Base-by-base conservation (phyloP, 495 filamentous ascomycete genomes). In the Apodospora peruviana region DNA sequence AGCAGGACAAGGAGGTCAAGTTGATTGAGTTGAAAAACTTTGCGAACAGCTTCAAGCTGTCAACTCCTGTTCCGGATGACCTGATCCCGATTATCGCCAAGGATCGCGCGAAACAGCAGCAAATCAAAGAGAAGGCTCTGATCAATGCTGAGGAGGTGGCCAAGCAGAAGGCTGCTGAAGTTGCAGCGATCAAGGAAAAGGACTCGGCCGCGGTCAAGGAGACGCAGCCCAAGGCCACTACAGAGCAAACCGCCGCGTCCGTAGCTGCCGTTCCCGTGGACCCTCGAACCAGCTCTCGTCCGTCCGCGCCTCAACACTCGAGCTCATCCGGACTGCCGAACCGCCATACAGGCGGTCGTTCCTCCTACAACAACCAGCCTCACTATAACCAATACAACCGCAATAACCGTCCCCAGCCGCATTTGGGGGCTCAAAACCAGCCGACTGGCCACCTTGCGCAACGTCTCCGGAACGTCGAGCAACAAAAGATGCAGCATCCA, bases 1-100 rank as follows among this genome's bases (percentile, higher is more conserved):
- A 85, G 50, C 82, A 84, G 21, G 88, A 96, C 55, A 93, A 94
- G 60, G 86, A 87, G 50, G 77, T 90, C 54, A 96, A 94, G 70
- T 64, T 99, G 46, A 91, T 86, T 49, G 93, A 99, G 60, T 70
- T 99, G 48, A 91, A 90, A 78, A 95, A 90, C 54, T 99, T 99
- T 59, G 88, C 94, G 0, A 73, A 85, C 58, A 93, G 76, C 65
- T 99, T 99, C 74, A 96, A 96, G 66, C 79, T 99, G 1, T 79
- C 83, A 10, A 95, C 90, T 1, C 89, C 89, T 9, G 90, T 99
- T 8, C 93, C 93, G 5, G 82, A 81, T 51, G 93, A 99, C 66
- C 68, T 99, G 40, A 87, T 99, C 19, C 83, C 87, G 2, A 99
- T 99, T 52, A 83, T 99, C 37, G 91, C 93, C 18, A 99, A 97